Percentiles rank a stretch among this genome's conserved stretches.
Conservation (phyloP, 2,329 filamentous ascomycete genomes). For the Neofusicoccum cordaticola region DNA sequence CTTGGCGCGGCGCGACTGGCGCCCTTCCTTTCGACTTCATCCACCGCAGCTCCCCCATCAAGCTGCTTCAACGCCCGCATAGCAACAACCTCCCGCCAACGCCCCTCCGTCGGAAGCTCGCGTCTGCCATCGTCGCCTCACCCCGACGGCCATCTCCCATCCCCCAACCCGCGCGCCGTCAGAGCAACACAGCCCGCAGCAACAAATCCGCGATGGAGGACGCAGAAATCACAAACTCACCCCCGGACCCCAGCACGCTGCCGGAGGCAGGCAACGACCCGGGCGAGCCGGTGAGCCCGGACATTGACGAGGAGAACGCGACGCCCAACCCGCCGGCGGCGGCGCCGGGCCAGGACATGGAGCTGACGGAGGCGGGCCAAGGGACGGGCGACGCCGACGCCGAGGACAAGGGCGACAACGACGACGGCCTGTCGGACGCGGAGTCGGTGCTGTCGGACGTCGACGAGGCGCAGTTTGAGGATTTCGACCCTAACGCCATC, state of each 20-base stretch:
- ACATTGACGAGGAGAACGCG: constrained; percentile 49
- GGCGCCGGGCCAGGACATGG: constrained; percentile 45
- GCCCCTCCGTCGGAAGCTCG: neutral
- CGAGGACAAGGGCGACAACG: constrained; percentile 35
- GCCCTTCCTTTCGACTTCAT: constrained; percentile 4
- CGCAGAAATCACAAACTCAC: constrained; percentile 32
- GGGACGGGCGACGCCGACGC: constrained; percentile 38
- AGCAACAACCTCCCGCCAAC: neutral
- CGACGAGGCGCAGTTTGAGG: constrained; percentile 63
- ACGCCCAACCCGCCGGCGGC: constrained; percentile 43
- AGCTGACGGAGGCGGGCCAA: constrained; percentile 39
- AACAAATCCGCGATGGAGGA: constrained; percentile 21
- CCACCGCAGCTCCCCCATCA: neutral
- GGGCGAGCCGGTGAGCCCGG: constrained; percentile 44
- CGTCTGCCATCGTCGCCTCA: neutral
- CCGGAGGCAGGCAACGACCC: constrained; percentile 49
- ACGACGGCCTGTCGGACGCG: constrained; percentile 49
- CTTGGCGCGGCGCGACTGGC: neutral
- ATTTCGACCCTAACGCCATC: constrained; percentile 61
- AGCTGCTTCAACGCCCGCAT: neutral
- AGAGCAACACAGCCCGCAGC: neutral
- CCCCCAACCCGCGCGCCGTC: neutral
- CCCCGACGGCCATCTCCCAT: neutral
- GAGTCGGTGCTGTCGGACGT: constrained; percentile 64
- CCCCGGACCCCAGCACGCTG: constrained; percentile 39